Conservation (phyloP, 306 rosid genomes). For the Cucurbita maxima region DNA sequence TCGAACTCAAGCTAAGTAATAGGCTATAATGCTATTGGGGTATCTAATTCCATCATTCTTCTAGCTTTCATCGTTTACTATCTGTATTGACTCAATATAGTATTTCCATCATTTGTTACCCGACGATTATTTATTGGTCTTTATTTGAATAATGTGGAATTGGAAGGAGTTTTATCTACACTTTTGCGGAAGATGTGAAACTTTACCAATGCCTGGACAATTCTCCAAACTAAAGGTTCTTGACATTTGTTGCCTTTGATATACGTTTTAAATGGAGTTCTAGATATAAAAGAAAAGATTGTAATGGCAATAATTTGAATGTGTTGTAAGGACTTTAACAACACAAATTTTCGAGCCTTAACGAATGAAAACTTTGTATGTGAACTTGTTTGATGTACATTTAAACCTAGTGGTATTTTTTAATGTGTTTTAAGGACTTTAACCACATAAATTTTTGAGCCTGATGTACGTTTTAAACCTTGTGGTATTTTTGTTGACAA, state of each 20-base stretch:
- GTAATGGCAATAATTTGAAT: not conserved
- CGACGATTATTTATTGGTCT: constrained; percentile 2
- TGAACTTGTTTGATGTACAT: too few species aligned
- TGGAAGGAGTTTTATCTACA: not conserved
- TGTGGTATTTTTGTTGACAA: too few species aligned
- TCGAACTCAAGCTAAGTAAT: too few species aligned
- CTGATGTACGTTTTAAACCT: too few species aligned
- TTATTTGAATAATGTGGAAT: not conserved
- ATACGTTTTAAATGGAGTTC: not conserved
- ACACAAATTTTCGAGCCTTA: not conserved
- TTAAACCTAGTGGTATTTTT: too few species aligned
- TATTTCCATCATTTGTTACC: not conserved
- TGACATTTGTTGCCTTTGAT: not conserved
- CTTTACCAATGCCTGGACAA: not conserved
- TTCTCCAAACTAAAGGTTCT: not conserved
- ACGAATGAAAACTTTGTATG: not conserved
- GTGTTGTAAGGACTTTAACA: constrained; percentile 1
- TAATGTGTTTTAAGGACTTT: too few species aligned
- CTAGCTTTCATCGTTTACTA: too few species aligned
- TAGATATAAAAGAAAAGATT: too few species aligned
- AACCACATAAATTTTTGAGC: too few species aligned
- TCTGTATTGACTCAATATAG: too few species aligned
- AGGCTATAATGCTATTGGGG: too few species aligned
- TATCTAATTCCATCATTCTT: too few species aligned
- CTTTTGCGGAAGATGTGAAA: not conserved